These are phyloP conservation scores for Aspergillus biplanus DNA, from an alignment of 495 filamentous ascomycete genomes.

Conservation along the genomic window DNA sequence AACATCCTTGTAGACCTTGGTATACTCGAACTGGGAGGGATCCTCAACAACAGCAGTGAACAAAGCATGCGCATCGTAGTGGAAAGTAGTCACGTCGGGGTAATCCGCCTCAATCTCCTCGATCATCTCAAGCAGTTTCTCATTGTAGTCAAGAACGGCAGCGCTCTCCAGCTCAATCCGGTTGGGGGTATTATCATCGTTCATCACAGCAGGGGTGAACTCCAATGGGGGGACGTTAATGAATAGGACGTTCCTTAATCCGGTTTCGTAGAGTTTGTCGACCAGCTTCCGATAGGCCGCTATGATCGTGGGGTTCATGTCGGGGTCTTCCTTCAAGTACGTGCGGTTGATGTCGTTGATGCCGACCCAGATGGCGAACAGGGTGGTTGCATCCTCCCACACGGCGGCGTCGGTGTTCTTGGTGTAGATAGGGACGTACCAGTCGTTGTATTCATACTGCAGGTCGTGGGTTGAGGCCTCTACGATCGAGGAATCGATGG, in stretches of 20 bases:
- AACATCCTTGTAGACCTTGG: conserved; percentile 1
- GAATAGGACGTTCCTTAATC: conserved; percentile 1
- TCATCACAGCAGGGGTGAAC: background rate
- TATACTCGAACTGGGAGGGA: conserved; percentile 11
- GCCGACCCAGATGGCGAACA: conserved; percentile 8
- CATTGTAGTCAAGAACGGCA: conserved; percentile 4
- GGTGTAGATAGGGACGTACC: conserved; percentile 2
- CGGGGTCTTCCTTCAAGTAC: background rate
- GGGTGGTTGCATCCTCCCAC: background rate
- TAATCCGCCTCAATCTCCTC: background rate
- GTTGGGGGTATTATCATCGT: background rate
- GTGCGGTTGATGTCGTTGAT: conserved; percentile 9
- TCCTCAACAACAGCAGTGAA: conserved; percentile 11
- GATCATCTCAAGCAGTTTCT: background rate
- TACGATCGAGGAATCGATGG: conserved; percentile 5
- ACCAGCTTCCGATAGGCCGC: conserved; percentile 9
- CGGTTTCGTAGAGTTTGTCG: conserved; percentile 11
- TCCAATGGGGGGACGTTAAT: conserved; percentile 11
- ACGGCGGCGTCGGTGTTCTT: background rate
- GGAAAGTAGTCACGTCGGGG: conserved; percentile 2
- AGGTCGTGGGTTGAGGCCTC: background rate
- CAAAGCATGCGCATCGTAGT: conserved; percentile 8
- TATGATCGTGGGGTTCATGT: conserved; percentile 3
- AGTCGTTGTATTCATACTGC: background rate
- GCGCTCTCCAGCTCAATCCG: conserved; percentile 3